phyloP scores from a whole-genome alignment of 306 rosid genomes.

The Malus sieversii region DNA sequence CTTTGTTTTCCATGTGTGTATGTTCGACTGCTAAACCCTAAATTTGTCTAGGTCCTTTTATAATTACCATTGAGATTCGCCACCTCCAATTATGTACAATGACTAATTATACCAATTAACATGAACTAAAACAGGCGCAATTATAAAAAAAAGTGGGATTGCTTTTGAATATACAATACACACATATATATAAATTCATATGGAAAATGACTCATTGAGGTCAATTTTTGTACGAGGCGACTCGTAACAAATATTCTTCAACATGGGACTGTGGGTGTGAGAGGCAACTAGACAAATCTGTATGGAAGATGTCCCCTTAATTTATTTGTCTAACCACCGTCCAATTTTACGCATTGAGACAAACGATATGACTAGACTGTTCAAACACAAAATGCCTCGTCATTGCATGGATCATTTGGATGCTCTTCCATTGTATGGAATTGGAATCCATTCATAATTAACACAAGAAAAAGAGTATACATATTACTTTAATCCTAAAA shows the following conservation, averaged over 20 bases:
- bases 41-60: not conserved
- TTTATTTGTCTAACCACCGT: not conserved
- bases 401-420: not conserved
- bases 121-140: not conserved
- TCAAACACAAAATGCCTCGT: conserved; percentile 1
- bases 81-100: not conserved
- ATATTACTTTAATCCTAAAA: not conserved
- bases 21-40: not conserved
- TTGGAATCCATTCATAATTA: not conserved
- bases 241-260: not conserved
- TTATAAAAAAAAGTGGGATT: not conserved
- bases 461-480: not conserved
- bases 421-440: not conserved
- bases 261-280: not conserved
- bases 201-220: conserved; percentile 14
- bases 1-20: not conserved
- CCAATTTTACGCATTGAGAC: not conserved
- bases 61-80: not conserved
- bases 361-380: conserved; percentile 17
- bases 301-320: not conserved
- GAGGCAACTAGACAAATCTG: not conserved
- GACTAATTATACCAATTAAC: not conserved
- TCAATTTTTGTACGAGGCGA: conserved; percentile 19
- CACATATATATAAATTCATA: too few species aligned
- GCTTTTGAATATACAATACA: not conserved